A percentile compares a stretch with the other conserved stretches of the same genome.
These are phyloP conservation scores for Monilinia fructicola DNA, from an alignment of 2,329 filamentous ascomycete genomes.

Conservation along the genomic window DNA sequence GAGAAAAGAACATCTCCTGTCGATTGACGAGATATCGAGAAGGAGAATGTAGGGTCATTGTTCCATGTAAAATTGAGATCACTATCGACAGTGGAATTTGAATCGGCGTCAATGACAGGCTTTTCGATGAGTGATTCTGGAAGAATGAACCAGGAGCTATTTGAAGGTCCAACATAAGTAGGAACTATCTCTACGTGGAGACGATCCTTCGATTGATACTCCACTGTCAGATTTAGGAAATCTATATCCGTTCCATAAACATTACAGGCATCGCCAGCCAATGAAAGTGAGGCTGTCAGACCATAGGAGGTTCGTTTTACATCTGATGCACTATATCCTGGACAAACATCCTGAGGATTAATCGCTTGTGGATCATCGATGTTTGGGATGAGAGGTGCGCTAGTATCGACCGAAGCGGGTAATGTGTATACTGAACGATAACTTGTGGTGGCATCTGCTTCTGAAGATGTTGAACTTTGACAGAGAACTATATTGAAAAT, in stretches of 20 bases:
- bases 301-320: constrained; percentile 53
- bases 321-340: constrained; percentile 66
- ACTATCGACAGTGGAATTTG: constrained; percentile 49
- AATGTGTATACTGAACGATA: constrained; percentile 46
- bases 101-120: constrained; percentile 43
- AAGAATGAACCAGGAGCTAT: constrained; percentile 66
- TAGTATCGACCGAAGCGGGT: constrained; percentile 47
- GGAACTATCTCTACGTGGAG: constrained; percentile 71
- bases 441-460: constrained; percentile 27
- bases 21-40: constrained; percentile 59
- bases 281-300: constrained; percentile 66
- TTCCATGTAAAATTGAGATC: constrained; percentile 55
- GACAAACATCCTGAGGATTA: constrained; percentile 54
- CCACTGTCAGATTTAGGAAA: constrained; percentile 63
- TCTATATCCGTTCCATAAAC: constrained; percentile 75
- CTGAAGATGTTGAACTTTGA: constrained; percentile 27
- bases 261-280: constrained; percentile 72
- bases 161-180: constrained; percentile 58
- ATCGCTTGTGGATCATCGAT: constrained; percentile 62
- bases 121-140: constrained; percentile 57
- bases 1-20: constrained; percentile 67
- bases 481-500: constrained; percentile 25
- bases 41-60: constrained; percentile 63
- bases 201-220: constrained; percentile 64
- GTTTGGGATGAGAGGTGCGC: constrained; percentile 57